phyloP scores from a whole-genome alignment of 1,284 basidiomycete genomes.

The Cystodermella granulosa region DNA sequence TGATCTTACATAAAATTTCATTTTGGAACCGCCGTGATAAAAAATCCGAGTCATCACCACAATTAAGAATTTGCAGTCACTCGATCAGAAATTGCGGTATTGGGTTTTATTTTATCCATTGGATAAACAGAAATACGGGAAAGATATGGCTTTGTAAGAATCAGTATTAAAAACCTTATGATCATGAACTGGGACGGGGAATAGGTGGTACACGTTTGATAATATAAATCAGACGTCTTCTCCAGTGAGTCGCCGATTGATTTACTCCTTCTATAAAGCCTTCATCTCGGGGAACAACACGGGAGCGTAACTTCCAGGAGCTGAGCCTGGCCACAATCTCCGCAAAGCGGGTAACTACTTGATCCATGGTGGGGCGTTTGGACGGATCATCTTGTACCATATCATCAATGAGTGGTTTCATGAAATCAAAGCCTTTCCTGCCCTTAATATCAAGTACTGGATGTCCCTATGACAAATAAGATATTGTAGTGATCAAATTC shows the following conservation, averaged over 20 bases:
- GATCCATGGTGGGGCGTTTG: conserved; percentile 34
- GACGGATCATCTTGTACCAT: conserved; percentile 33
- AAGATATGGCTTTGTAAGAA: too few species aligned
- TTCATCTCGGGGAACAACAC: not conserved
- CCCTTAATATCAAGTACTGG: not conserved
- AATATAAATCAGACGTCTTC: not conserved
- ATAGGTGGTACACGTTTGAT: not conserved
- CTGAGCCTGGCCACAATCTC: conserved; percentile 18
- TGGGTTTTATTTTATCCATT: too few species aligned
- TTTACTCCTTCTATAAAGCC: too few species aligned
- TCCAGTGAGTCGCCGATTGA: not conserved
- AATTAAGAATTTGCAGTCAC: too few species aligned
- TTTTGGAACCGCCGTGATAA: too few species aligned
- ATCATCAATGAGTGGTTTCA: conserved; percentile 25
- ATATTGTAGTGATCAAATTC: not conserved
- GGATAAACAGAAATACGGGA: too few species aligned
- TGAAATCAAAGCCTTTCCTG: conserved; percentile 28
- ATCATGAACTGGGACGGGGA: too few species aligned
- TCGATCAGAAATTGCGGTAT: too few species aligned
- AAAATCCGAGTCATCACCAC: too few species aligned
- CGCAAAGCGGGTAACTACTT: conserved; percentile 30
- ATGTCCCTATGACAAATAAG: not conserved
- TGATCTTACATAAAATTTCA: too few species aligned
- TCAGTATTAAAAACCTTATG: too few species aligned
- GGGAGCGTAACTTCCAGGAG: conserved; percentile 23